These are phyloP conservation scores for Saccharomycopsis malanga DNA, from an alignment of 805 yeast genomes.

Conservation along the genomic window DNA sequence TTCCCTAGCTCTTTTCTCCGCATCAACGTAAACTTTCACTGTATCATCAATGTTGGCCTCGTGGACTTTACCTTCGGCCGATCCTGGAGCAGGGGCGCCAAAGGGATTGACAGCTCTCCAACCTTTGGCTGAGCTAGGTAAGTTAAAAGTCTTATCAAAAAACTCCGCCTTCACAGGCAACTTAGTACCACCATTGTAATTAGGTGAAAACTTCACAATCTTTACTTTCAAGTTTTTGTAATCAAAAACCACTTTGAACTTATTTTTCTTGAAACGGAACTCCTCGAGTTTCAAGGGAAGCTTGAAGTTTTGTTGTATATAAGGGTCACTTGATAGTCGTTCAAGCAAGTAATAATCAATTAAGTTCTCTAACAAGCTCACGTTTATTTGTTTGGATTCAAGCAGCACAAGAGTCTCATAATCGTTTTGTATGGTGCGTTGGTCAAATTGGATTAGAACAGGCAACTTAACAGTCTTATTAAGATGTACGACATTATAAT, in stretches of 20 bases:
- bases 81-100: background rate
- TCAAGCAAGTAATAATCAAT: conserved; percentile 14
- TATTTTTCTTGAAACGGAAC: conserved; percentile 4
- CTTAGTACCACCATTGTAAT: background rate
- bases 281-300: conserved; percentile 6
- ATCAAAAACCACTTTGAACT: background rate
- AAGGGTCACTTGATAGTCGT: background rate
- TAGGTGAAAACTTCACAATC: conserved; percentile 2
- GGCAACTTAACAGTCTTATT: conserved; percentile 9
- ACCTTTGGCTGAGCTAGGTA: background rate
- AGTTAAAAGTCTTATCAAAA: background rate
- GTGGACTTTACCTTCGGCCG: background rate
- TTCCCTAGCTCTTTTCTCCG: background rate
- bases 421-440: background rate
- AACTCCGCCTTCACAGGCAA: background rate
- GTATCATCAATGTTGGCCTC: background rate
- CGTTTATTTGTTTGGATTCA: background rate
- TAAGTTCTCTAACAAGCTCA: conserved; percentile 8
- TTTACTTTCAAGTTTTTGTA: background rate
- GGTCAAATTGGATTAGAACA: background rate
- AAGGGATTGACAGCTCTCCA: background rate
- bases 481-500: conserved; percentile 6
- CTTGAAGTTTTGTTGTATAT: conserved; percentile 7
- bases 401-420: background rate
- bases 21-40: background rate